Evolutionary conservation across 257 asterid genomes (phyloP).

Genomic region (Solanum bulbocastanum): DNA sequence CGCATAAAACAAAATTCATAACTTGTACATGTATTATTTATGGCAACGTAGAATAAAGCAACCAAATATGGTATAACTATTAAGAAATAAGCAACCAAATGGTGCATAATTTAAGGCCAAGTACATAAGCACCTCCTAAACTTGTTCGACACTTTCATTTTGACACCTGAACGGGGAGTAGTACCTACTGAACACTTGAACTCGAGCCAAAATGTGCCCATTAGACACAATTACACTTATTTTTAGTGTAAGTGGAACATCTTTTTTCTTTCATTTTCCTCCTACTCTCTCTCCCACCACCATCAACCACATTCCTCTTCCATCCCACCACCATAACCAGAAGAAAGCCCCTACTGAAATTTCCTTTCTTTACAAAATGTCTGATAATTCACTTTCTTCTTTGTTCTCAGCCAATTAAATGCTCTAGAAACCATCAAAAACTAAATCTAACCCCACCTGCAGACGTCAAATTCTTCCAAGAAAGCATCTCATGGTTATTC

Average conservation of each 20-base stretch:
- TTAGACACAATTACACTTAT: not conserved
- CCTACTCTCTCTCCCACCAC: not conserved
- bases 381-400: not conserved
- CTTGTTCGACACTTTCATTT: not conserved
- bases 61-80: not conserved
- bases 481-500: not conserved
- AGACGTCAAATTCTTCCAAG: not conserved
- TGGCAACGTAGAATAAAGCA: not conserved
- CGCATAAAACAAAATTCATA: not conserved
- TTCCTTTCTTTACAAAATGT: not conserved
- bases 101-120: not conserved
- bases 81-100: not conserved
- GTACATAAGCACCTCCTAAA: not conserved
- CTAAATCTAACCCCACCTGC: not conserved
- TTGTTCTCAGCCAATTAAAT: not conserved
- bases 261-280: not conserved
- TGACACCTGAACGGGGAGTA: not conserved
- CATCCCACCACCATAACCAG: not conserved
- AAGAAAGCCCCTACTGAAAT: not conserved
- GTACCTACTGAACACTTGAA: not conserved
- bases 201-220: not conserved
- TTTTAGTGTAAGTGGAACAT: not conserved
- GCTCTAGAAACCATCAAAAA: conserved; percentile 4
- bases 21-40: not conserved
- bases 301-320: not conserved